Percentiles rank a stretch among this genome's conserved stretches.
Evolutionary conservation across 2,329 filamentous ascomycete species (phyloP).

Genomic region (Cladorrhinum sp.): DNA sequence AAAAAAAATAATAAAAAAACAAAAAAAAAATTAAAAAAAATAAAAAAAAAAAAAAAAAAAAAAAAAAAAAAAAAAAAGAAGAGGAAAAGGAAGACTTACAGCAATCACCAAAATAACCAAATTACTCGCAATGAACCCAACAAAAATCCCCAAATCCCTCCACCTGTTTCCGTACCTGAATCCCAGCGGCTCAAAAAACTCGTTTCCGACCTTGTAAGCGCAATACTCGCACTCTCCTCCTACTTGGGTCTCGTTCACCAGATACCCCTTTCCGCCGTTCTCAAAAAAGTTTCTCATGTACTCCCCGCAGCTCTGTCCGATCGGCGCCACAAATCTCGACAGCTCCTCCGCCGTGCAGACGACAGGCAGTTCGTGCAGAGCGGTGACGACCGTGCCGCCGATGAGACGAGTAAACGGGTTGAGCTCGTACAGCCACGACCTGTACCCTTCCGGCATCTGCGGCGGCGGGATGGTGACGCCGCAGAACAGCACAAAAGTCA

Average conservation of each 20-base stretch:
- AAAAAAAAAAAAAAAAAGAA: not conserved
- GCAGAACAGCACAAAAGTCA: slow-evolving; percentile 81
- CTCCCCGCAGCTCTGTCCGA: slow-evolving; percentile 64
- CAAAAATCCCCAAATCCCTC: slow-evolving; percentile 78
- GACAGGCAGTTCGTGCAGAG: slow-evolving; percentile 65
- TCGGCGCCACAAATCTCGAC: slow-evolving; percentile 65
- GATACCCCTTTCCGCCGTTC: slow-evolving; percentile 66
- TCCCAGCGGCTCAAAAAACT: slow-evolving; percentile 70
- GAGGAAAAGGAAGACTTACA: no score
- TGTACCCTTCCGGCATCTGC: slow-evolving; percentile 76
- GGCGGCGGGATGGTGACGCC: slow-evolving; percentile 78
- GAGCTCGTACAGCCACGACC: slow-evolving; percentile 76
- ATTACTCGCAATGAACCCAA: slow-evolving; percentile 75
- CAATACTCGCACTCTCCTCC: slow-evolving; percentile 75
- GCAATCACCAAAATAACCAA: slow-evolving; percentile 58
- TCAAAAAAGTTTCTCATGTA: slow-evolving; percentile 74
- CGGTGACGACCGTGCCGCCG: slow-evolving; percentile 74
- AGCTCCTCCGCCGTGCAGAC: slow-evolving; percentile 59
- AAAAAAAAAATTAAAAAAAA: slow-evolving; percentile 3
- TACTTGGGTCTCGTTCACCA: slow-evolving; percentile 54
- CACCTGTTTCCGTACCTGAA: slow-evolving; percentile 68
- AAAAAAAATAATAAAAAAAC: no score
- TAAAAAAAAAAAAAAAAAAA: not conserved
- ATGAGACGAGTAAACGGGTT: slow-evolving; percentile 82
- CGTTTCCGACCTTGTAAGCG: slow-evolving; percentile 72